These are phyloP conservation scores for Nicotiana otophora DNA, from an alignment of 257 asterid genomes.

Conservation along the genomic window DNA sequence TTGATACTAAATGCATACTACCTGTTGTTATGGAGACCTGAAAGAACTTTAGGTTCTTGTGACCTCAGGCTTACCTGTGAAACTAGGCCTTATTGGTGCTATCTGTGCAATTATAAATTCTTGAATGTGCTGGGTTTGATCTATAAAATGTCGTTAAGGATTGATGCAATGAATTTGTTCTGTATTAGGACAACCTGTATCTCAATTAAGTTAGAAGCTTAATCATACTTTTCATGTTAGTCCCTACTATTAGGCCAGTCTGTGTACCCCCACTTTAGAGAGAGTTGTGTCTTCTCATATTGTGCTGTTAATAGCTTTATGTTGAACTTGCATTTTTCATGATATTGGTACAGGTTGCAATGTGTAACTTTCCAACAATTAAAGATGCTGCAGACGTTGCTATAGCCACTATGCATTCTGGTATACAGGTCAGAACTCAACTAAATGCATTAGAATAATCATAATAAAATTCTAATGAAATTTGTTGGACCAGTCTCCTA, in stretches of 20 bases:
- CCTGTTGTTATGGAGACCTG: background rate
- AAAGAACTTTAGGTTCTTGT: background rate
- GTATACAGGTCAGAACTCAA: slow-evolving; percentile 64
- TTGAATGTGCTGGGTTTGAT: background rate
- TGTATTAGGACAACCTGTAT: background rate
- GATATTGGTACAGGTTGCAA: slow-evolving; percentile 60
- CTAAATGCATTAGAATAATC: slow-evolving; percentile 5
- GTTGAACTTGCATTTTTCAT: background rate
- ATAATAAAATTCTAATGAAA: background rate
- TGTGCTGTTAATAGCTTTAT: background rate
- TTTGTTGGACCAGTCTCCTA: background rate
- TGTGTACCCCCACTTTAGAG: background rate
- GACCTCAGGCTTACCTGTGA: background rate
- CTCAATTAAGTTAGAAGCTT: background rate
- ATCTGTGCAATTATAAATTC: background rate
- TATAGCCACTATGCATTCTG: slow-evolving; percentile 84
- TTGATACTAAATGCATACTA: background rate
- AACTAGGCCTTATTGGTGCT: background rate
- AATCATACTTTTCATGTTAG: background rate
- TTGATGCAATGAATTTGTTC: background rate
- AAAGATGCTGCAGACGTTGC: slow-evolving; percentile 99
- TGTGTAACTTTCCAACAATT: slow-evolving; percentile 91
- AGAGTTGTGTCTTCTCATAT: background rate
- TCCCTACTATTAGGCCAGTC: background rate
- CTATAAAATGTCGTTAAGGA: background rate